phyloP scores from a whole-genome alignment of 345 rosid species.

The Luvunga scandens region DNA sequence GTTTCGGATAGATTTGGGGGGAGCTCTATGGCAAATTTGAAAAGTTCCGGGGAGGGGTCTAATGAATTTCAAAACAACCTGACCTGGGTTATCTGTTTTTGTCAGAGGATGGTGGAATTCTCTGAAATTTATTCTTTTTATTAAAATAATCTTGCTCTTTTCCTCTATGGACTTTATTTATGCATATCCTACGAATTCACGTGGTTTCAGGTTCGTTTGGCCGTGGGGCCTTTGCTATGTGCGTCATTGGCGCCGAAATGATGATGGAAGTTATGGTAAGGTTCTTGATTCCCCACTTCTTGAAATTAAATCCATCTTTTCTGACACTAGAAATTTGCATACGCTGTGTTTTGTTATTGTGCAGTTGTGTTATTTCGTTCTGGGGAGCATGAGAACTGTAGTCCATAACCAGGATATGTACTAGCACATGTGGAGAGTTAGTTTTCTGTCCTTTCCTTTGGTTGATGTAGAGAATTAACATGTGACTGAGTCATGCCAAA shows the following conservation, averaged over 20 bases:
- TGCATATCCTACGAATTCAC: conserved; percentile 1
- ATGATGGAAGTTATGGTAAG: conserved; percentile 98
- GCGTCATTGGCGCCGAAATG: conserved; percentile 98
- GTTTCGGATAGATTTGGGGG: neutral
- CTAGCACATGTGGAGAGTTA: conserved; percentile 97
- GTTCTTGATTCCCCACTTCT: conserved; percentile 11
- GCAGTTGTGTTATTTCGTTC: conserved; percentile 97
- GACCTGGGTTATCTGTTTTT: neutral
- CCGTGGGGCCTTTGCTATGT: conserved; percentile 99
- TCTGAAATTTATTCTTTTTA: neutral
- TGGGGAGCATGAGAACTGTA: conserved; percentile 91
- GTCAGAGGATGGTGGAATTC: neutral
- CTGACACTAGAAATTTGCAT: conserved; percentile 12
- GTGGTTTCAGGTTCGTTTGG: conserved; percentile 81
- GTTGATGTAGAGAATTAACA: conserved; percentile 8
- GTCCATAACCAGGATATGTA: conserved; percentile 88
- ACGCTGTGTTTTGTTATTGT: conserved; percentile 27
- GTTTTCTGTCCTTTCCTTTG: conserved; percentile 23
- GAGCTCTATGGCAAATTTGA: neutral
- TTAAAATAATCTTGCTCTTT: neutral
- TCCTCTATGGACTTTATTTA: neutral
- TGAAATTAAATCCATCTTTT: conserved; percentile 13
- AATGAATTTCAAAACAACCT: neutral
- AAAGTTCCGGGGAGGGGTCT: neutral
- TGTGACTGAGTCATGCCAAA: neutral